These are phyloP conservation scores for Paecilomyces variotii DNA, from an alignment of 2,329 filamentous ascomycete species.

Conservation along the genomic window DNA sequence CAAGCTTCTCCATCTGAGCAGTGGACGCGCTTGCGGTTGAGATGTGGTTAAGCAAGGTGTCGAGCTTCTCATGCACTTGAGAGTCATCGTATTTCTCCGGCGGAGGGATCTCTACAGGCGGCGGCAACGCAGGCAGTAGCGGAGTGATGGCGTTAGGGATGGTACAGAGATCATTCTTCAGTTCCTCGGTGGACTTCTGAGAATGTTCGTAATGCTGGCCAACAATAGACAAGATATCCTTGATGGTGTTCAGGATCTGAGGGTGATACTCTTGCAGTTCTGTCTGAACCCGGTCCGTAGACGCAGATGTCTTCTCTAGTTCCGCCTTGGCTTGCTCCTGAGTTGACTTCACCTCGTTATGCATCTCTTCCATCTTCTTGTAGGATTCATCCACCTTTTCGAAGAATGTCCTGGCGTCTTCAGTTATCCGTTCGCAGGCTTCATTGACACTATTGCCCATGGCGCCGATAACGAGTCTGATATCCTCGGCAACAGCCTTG, in stretches of 20 bases:
- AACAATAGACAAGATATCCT: constrained; percentile 75
- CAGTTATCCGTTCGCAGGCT: constrained; percentile 75
- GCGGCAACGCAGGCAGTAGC: constrained; percentile 45
- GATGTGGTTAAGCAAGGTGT: constrained; percentile 35
- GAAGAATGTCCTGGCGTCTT: constrained; percentile 81
- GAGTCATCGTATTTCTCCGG: constrained; percentile 34
- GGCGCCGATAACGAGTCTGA: constrained; percentile 77
- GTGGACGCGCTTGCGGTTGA: constrained; percentile 61
- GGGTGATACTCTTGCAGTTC: constrained; percentile 79
- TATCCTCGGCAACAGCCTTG: constrained; percentile 75
- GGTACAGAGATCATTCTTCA: constrained; percentile 48
- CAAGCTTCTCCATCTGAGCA: constrained; percentile 69
- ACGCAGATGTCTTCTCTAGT: constrained; percentile 63
- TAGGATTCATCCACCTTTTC: constrained; percentile 72
- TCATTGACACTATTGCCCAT: constrained; percentile 74
- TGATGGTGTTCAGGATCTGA: constrained; percentile 76
- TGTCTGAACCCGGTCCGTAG: constrained; percentile 67
- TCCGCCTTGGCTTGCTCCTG: constrained; percentile 78
- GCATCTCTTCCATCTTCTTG: constrained; percentile 63
- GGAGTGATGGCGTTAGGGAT: constrained; percentile 47
- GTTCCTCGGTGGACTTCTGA: constrained; percentile 57
- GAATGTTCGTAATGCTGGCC: constrained; percentile 84
- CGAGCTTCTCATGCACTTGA: constrained; percentile 52
- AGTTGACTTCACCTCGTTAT: constrained; percentile 65
- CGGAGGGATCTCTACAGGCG: constrained; percentile 38